Conservation (phyloP, 2,329 filamentous ascomycete species). For the Epichloe bromicola region DNA sequence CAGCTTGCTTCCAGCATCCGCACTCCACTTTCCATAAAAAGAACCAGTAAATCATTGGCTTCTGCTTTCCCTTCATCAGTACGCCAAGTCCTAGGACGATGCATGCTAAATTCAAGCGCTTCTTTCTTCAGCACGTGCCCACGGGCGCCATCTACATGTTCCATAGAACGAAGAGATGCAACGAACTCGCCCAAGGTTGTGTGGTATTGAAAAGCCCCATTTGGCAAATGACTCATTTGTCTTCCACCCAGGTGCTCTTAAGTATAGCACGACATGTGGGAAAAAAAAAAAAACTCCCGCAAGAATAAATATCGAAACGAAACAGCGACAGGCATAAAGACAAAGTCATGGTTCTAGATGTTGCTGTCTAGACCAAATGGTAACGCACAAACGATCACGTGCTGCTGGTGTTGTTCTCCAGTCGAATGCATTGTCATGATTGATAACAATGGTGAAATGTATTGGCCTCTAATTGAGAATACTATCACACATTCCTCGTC, state of each 20-base stretch:
- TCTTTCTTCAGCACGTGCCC: conserved; percentile 28
- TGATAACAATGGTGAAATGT: not conserved
- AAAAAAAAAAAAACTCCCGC: conserved; percentile 1
- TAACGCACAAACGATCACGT: not conserved
- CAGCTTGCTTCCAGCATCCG: conserved; percentile 12
- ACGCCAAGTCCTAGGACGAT: conserved; percentile 25
- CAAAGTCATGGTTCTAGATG: conserved; percentile 1
- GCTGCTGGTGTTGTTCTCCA: conserved; percentile 4
- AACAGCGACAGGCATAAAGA: not conserved
- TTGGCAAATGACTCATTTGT: conserved; percentile 16
- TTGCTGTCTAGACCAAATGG: conserved; percentile 3
- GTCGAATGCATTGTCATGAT: not conserved
- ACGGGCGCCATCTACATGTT: conserved; percentile 19
- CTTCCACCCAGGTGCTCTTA: conserved; percentile 13
- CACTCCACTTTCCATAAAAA: conserved; percentile 10
- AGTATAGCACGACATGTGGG: conserved; percentile 13
- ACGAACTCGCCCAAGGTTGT: conserved; percentile 13
- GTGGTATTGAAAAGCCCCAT: conserved; percentile 17
- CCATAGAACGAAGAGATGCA: conserved; percentile 18
- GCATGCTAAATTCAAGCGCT: conserved; percentile 26
- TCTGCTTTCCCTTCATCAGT: not conserved
- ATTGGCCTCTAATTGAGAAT: conserved; percentile 37
- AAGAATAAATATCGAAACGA: not conserved
- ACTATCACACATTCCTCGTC: conserved; percentile 54
- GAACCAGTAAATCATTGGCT: not conserved